phyloP scores from a whole-genome alignment of 2,329 filamentous ascomycete genomes.

The Colletotrichum eremochloae region DNA sequence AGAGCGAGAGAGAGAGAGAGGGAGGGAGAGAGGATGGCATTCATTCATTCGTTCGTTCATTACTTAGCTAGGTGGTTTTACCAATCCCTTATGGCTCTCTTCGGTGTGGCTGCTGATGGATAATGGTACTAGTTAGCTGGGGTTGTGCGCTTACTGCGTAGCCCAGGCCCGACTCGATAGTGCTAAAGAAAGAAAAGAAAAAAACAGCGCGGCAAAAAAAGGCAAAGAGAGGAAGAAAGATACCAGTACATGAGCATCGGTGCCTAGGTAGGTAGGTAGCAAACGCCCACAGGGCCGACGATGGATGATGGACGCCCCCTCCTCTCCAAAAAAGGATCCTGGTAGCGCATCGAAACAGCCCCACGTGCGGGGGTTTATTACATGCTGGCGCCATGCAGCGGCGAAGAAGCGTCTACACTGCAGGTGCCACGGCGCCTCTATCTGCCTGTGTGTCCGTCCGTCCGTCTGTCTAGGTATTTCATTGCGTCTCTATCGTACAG shows the following conservation, averaged over 20 bases:
- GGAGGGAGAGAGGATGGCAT: background rate
- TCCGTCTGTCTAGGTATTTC: too few relatives aligned
- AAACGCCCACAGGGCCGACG: background rate
- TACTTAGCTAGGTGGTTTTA: background rate
- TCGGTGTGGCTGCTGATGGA: background rate
- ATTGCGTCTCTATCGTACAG: background rate
- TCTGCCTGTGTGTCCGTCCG: background rate
- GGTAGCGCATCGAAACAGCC: slow-evolving; percentile 42
- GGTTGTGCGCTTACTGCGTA: too few relatives aligned
- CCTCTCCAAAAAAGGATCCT: slow-evolving; percentile 25
- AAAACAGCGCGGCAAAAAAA: background rate
- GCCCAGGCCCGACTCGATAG: background rate
- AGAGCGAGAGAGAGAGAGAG: background rate
- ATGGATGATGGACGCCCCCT: slow-evolving; percentile 12
- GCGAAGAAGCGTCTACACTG: background rate
- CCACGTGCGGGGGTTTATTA: slow-evolving; percentile 39
- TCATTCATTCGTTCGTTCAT: background rate
- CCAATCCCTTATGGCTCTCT: background rate
- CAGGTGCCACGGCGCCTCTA: background rate
- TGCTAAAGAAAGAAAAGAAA: too few relatives aligned
- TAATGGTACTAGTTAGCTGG: background rate
- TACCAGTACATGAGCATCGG: background rate
- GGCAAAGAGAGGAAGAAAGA: background rate
- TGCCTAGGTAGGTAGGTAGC: background rate
- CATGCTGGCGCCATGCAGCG: slow-evolving; percentile 6